Percentiles rank a stretch among this genome's conserved stretches.
phyloP scores from a whole-genome alignment of 2,329 filamentous ascomycete species.

The Trichoderma koningiopsis region DNA sequence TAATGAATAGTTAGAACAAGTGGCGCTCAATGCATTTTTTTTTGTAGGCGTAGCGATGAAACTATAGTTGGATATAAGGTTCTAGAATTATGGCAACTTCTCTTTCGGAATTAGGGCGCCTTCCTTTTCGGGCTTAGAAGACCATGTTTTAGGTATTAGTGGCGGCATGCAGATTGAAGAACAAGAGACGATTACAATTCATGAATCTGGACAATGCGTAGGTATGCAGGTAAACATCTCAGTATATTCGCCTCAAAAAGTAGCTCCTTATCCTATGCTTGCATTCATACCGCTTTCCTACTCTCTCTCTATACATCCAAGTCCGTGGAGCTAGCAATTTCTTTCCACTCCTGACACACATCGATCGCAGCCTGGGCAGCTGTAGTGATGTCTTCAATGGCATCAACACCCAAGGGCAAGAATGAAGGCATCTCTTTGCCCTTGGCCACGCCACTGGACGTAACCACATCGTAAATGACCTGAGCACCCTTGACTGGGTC shows the following conservation, averaged over 20 bases:
- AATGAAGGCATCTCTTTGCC: constrained; percentile 19
- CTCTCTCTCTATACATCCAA: background rate
- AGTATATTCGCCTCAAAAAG: background rate
- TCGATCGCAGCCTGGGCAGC: constrained; percentile 17
- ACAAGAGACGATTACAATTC: background rate
- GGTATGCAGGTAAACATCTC: background rate
- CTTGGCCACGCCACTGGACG: constrained; percentile 16
- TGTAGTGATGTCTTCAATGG: constrained; percentile 11
- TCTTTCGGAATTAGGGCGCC: no score
- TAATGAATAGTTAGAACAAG: no score
- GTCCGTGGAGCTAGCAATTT: constrained; percentile 5
- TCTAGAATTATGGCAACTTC: background rate
- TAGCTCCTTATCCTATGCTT: background rate
- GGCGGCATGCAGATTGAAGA: background rate
- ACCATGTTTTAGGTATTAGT: no score
- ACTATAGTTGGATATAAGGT: background rate
- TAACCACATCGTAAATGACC: constrained; percentile 26
- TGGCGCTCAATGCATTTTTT: no score
- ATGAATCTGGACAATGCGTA: background rate
- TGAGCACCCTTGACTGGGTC: constrained; percentile 22
- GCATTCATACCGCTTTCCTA: background rate
- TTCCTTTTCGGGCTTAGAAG: no score
- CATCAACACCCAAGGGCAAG: constrained; percentile 22
- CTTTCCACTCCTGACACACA: constrained; percentile 8
- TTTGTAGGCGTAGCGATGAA: no score